Percentiles rank a stretch among this genome's conserved stretches.
Evolutionary conservation across 192 early-diverging fungal genomes (phyloP).

Genomic region (Lunasporangiospora selenospora): DNA sequence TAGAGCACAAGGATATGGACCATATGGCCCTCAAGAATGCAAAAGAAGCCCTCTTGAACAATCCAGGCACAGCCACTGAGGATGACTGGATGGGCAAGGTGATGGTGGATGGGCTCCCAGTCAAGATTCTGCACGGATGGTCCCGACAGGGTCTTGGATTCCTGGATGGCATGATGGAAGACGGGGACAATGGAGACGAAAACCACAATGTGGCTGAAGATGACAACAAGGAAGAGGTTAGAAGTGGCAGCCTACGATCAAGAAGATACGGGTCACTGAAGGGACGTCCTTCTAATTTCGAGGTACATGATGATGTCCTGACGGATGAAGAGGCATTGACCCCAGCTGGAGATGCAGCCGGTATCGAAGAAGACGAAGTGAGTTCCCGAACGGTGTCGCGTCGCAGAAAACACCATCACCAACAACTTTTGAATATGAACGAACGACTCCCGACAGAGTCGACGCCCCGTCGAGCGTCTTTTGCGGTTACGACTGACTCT

Average conservation of each 20-base stretch:
- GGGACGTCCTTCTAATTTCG: no score
- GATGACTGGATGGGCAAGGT: constrained; percentile 39
- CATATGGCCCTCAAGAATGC: constrained; percentile 3
- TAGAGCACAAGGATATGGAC: constrained; percentile 35
- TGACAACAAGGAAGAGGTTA: neutral
- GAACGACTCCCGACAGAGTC: no score
- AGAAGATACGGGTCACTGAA: neutral
- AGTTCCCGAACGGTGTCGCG: constrained; percentile 1
- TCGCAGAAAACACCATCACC: constrained; percentile 13
- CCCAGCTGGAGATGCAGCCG: neutral
- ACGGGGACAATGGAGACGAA: neutral
- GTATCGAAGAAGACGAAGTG: neutral
- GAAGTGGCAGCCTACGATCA: neutral
- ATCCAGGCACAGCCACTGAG: neutral
- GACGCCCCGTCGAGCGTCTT: no score
- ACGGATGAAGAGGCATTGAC: neutral
- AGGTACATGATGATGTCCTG: no score
- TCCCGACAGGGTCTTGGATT: constrained; percentile 34
- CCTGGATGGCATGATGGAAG: constrained; percentile 38
- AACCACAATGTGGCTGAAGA: no score
- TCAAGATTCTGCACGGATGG: constrained; percentile 15
- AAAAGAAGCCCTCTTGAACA: neutral
- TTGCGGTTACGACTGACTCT: no score
- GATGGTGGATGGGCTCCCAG: constrained; percentile 31
- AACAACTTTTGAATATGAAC: constrained; percentile 7